Evolutionary conservation across 2,329 filamentous ascomycete species (phyloP), one percentile per base, ranked within the genome.

Genomic region (Thielaviopsis euricoi): DNA sequence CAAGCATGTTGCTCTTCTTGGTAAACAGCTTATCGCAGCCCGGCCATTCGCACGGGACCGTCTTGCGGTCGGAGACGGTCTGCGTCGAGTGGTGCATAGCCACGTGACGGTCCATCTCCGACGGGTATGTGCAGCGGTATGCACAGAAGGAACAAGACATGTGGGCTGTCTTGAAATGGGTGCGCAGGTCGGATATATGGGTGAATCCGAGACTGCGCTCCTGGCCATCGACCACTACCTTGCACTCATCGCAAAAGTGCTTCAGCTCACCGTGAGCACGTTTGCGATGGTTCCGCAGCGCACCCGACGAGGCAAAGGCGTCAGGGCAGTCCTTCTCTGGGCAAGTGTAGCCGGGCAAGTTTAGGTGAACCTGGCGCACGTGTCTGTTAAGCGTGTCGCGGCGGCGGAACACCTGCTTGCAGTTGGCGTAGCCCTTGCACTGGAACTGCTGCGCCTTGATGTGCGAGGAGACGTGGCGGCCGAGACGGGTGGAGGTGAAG

Each of bases 311-410:
- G 62, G 91, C 83, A 65, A 93, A 96, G 2, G 80, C 82, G 60
- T 79, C 78, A 0, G 72, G 70, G 65, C 91, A 96, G 51, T 64
- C 67, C 17, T 65, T 64, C 59, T 84, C 75, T 1, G 75, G 73
- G 68, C 91, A 97, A 5, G 76, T 75, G 65, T 83, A 95, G 0
- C 87, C 82, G 52, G 84, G 81, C 60, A 85, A 71, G 26, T 83
- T 75, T 46, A 91, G 72, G 68, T 97, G 91, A 13, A 83, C 84
- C 10, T 81, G 80, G 57, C 84, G 81, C 62, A 95, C 80, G 67
- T 97, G 91, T 55, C 86, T 83, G 67, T 90, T 82, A 17, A 96
- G 76, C 0, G 89, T 94, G 63, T 89, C 83, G 67, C 89, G 85
- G 70, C 95, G 96, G 61, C 91, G 81, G 69, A 96, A 97, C 21